Evolutionary conservation across 2,329 filamentous ascomycete species (phyloP).

Genomic region (Diaporthe sp.): DNA sequence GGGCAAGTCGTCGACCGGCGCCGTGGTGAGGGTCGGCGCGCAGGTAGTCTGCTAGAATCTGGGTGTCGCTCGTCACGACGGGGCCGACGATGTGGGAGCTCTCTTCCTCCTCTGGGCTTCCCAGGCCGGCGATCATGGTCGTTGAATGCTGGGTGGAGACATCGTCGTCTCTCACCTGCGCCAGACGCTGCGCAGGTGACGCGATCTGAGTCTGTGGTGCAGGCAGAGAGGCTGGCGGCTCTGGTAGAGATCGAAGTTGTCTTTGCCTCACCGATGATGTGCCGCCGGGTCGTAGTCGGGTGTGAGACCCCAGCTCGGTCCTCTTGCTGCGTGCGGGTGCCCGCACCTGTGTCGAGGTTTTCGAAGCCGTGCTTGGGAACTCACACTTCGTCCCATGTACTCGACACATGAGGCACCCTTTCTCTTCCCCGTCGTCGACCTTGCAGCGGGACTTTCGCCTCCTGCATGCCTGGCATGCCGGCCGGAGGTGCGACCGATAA

Average conservation of each 20-base stretch:
- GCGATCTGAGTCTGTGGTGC: neutral
- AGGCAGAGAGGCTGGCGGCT: neutral
- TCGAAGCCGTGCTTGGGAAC: constrained; percentile 53
- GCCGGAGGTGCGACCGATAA: constrained; percentile 72
- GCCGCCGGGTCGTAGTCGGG: neutral
- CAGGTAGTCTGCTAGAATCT: constrained; percentile 71
- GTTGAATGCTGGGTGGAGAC: constrained; percentile 45
- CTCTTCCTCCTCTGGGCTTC: constrained; percentile 51
- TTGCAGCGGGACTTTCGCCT: constrained; percentile 73
- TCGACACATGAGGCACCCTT: constrained; percentile 68
- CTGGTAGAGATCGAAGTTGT: neutral
- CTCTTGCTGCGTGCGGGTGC: neutral
- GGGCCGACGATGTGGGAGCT: constrained; percentile 69
- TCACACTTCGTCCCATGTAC: constrained; percentile 69
- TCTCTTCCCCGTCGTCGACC: constrained; percentile 61
- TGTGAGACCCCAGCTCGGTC: neutral
- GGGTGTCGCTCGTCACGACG: constrained; percentile 69
- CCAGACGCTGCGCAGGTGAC: neutral
- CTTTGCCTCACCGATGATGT: neutral
- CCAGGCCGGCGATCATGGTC: constrained; percentile 46
- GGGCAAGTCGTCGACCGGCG: constrained; percentile 45
- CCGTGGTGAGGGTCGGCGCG: constrained; percentile 44
- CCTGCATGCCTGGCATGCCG: constrained; percentile 71
- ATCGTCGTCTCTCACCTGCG: neutral
- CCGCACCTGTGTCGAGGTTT: neutral